Base-by-base conservation (phyloP, 2,329 filamentous ascomycete genomes). In the Coniochaeta sp. region DNA sequence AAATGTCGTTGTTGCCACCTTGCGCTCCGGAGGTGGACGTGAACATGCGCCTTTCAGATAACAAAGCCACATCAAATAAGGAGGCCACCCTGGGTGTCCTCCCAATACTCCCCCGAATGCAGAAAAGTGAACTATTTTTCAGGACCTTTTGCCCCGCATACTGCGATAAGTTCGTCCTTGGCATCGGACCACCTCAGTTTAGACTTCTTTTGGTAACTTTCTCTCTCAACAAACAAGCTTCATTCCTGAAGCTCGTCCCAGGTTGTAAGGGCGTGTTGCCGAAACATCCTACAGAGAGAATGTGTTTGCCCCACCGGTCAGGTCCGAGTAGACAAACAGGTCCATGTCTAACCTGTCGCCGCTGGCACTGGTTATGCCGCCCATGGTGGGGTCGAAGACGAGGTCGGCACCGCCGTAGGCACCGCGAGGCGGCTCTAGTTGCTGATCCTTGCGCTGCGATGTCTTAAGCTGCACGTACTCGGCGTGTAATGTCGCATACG, bases 401-500 rank as follows among this genome's bases (percentile, higher is more conserved):
- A 66, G 56, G 16, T 64, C 62, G 38, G 64, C 55, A 19, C 36
- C 55, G 19, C 19, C 22, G 59, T 50, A 62, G 16, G 59, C 58
- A 19, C 60, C 42, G 57, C 16, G 52, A 17, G 57, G n/a, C 17
- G 44, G 65, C 44, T 69, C 67, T 62, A 65, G 68, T 19, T 66
- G 65, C 19, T 62, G 59, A 9, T 70, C 66, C 36, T 66, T 65
- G 62, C 69, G 60, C 60, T 70, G 69, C 28, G 71, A 67, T 50
- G 64, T 65, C 64, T 74, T 75, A 61, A 79, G 72, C 59, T 72
- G 72, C 59, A 75, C 62, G 66, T 76, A 77, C 63, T 79, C 76
- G 57, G 71, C 65, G 56, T 82, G 79, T 24, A 84, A 74, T n/a
- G 70, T 68, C 30, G 75, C 71, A 67, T 86, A 85, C 4, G 82